A percentile compares a stretch with the other conserved stretches of the same genome.
These are phyloP conservation scores for Articulospora tetracladia DNA, from an alignment of 495 filamentous ascomycete genomes.

Conservation along the genomic window DNA sequence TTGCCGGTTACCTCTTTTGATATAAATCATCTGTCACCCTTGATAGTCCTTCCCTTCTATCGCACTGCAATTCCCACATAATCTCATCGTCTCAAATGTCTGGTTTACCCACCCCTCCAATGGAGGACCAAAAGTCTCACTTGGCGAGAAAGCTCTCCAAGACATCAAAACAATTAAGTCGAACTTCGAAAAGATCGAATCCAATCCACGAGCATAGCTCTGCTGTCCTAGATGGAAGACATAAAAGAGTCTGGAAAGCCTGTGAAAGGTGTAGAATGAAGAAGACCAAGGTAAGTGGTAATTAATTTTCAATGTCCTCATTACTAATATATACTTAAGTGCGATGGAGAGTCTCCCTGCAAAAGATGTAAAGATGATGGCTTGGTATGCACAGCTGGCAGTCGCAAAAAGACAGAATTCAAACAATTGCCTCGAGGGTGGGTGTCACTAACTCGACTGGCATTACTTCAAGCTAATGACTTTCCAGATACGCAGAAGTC, in stretches of 20 bases:
- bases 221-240: conserved; percentile 40
- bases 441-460: conserved; percentile 3
- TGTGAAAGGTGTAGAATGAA: conserved; percentile 69
- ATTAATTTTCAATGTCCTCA: background rate
- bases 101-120: conserved; percentile 22
- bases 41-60: background rate
- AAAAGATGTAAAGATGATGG: conserved; percentile 63
- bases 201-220: conserved; percentile 33
- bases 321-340: conserved; percentile 54
- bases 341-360: conserved; percentile 64
- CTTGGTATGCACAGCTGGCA: conserved; percentile 52
- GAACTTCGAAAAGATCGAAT: conserved; percentile 25
- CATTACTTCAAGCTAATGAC: conserved; percentile 14
- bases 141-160: conserved; percentile 18
- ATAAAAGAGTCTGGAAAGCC: conserved; percentile 67
- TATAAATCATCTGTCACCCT: conserved; percentile 11
- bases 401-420: conserved; percentile 55
- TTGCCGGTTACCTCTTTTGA: background rate
- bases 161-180: conserved; percentile 15
- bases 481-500: conserved; percentile 49
- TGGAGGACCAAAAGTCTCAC: conserved; percentile 22
- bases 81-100: conserved; percentile 14
- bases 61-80: background rate
- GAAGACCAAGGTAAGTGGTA: conserved; percentile 57
- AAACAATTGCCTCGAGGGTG: conserved; percentile 54